Evolutionary conservation across 371 early-diverging fungal genomes (phyloP), one percentile per base, ranked within the genome.

Genomic region (Syncephalastrum racemosum): DNA sequence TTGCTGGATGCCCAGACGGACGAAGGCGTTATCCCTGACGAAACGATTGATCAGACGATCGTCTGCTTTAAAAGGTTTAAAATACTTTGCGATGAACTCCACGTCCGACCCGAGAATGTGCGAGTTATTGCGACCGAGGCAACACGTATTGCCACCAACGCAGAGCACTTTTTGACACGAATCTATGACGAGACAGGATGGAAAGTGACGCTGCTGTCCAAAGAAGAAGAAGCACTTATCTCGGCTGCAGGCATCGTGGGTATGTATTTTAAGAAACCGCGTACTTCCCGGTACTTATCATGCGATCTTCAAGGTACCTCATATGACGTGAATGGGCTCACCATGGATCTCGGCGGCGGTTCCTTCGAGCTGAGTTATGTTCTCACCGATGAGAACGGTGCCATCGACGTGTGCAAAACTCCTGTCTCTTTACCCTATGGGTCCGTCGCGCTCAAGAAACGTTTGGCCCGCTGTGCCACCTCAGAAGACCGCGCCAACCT

Each of bases 351-450:
- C 3, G 86, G 86, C 5, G 86, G 86, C 2, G 86, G 86, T 4
- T 82, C 82, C 4, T 76, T 86, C 0, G 85, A 86, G 56, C 59
- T 86, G 12, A 84, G 85, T 44, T 86, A 84, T 40, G 80, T 86
- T 15, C 70, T 70, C 46, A 66, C 13, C 1, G 52, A 63, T 14
- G 36, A 52, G 2, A 62, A 63, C n/a, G 64, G 55, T 1, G 48
- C 53, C 8, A 74, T 82, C 13, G 23, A 61, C 10, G 80, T 77
- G 19, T 69, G 75, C 6, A 46, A 63, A 2, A 47, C 75, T 22
- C 83, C 86, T n/a, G 77, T 81, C 23, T 83, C 83, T n/a, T 65
- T 84, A 55, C 83, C 83, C 0, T 86, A 81, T 55, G 86, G 86
- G 22, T 81, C 84, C 4, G 83, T 82, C 1, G 82, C 80, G 1